Percentiles rank a stretch among this genome's conserved stretches.
These are phyloP conservation scores for Leccinum variicolor DNA, from an alignment of 768 basidiomycete species.

Conservation along the genomic window DNA sequence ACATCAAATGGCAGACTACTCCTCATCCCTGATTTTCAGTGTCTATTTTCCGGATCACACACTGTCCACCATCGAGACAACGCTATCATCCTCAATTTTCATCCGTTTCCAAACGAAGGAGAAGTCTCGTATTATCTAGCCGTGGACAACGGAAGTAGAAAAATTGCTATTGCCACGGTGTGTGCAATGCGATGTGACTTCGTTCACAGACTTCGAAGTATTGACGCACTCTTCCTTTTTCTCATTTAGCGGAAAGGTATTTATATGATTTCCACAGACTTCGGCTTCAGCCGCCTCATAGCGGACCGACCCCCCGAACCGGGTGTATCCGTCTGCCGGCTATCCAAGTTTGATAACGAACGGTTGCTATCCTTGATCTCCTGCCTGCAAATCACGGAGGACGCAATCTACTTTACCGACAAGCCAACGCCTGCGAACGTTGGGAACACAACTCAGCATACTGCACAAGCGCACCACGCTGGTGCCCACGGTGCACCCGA, in stretches of 20 bases:
- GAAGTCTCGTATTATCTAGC: constrained; percentile 46
- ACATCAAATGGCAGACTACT: constrained; percentile 25
- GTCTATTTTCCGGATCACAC: constrained; percentile 26
- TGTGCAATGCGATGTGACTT: neutral
- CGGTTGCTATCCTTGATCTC: constrained; percentile 31
- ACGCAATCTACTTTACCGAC: constrained; percentile 47
- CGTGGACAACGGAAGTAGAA: constrained; percentile 36
- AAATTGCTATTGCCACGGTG: constrained; percentile 49
- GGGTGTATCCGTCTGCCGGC: constrained; percentile 24
- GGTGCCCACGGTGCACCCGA: neutral
- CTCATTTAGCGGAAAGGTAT: constrained; percentile 21
- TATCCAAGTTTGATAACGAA: constrained; percentile 14
- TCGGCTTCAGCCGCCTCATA: constrained; percentile 15
- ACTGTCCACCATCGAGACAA: constrained; percentile 39
- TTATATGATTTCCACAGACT: constrained; percentile 24
- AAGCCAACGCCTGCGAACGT: constrained; percentile 1
- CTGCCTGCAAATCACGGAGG: constrained; percentile 56
- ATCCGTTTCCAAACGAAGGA: constrained; percentile 1
- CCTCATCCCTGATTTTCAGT: constrained; percentile 28
- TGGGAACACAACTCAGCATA: neutral
- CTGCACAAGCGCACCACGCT: neutral
- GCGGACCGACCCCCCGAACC: constrained; percentile 32
- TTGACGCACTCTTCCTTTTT: neutral
- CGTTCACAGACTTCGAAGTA: neutral
- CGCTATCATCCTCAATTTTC: constrained; percentile 25